Base-by-base conservation (phyloP, 2,329 filamentous ascomycete species). In the Lecanoromycetidae sp. region DNA sequence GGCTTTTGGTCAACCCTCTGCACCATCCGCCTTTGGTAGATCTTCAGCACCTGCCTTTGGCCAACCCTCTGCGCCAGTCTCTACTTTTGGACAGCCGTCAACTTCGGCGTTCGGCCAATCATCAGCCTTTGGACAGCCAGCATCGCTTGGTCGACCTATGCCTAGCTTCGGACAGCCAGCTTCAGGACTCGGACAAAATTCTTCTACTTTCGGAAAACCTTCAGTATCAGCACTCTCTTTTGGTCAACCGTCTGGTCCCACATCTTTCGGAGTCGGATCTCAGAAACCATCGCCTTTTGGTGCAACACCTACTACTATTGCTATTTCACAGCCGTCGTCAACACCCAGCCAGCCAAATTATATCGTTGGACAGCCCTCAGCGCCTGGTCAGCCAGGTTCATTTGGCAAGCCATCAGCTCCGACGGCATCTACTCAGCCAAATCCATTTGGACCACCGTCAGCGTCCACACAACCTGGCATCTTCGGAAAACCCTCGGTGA, bases 241-340 rank as follows among this genome's bases (percentile, higher is more conserved):
- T 48, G 56, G 55, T 8, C 52, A 58, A 44, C 46, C 54, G 2
- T 51, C 54, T 29, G 50, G 38, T 12, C 43, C 39, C 5, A 7
- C n/a, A 10, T 3, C 29, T 20, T 25, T 47, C 17, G 37, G 45
- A 44, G 33, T 23, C 23, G 37, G 26, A 15, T 57, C 47, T 50
- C 53, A 44, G 40, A 62, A 56, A 51, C 54, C 57, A 54, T 72
- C 64, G 56, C 62, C 74, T 1, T 76, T 77, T 55, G 66, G 62
- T 17, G 56, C 60, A 39, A 50, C 58, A 12, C 30, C 47, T n/a
- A 53, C 54, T 41, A 59, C 61, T 40, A 54, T 57, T 20, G 50
- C 57, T 22, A 45, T 54, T 4, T 50, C 55, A 13, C 57, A 56
- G 46, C 46, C 50, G 29, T 32, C 39, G 32, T 4, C 19, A 10